These are phyloP conservation scores for Aspergillus floridensis DNA, from an alignment of 2,329 filamentous ascomycete species.

Conservation along the genomic window DNA sequence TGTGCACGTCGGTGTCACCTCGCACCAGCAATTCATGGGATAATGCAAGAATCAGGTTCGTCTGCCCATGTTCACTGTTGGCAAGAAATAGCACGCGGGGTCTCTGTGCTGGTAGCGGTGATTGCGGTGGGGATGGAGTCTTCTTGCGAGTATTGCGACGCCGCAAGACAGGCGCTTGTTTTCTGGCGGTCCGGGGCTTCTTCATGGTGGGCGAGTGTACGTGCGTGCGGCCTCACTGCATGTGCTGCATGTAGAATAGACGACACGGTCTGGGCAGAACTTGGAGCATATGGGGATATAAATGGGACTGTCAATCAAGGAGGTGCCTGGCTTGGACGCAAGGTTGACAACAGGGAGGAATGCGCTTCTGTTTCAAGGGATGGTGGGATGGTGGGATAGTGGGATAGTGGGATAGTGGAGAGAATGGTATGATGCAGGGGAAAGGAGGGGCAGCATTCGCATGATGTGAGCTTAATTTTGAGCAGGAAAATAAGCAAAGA, in stretches of 20 bases:
- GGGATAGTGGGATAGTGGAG: not conserved
- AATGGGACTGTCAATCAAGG: not conserved
- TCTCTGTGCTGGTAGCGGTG: not conserved
- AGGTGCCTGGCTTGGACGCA: not conserved
- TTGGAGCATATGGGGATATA: not conserved
- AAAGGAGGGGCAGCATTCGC: not conserved
- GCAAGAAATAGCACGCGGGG: not conserved
- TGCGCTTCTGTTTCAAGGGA: not conserved
- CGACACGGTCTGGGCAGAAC: not conserved
- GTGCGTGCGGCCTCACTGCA: not conserved
- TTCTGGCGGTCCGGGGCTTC: not conserved
- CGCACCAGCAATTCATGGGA: not conserved
- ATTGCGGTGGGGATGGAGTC: not conserved
- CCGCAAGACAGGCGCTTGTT: not conserved
- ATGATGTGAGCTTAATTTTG: no score
- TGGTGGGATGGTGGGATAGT: not conserved
- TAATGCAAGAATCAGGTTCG: not conserved
- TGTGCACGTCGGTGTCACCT: not conserved
- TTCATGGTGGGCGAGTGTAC: not conserved
- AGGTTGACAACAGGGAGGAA: not conserved
- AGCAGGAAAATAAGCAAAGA: not conserved
- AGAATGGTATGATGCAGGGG: not conserved
- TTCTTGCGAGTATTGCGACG: not conserved
- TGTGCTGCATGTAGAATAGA: not conserved
- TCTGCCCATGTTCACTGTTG: slow-evolving; percentile 1